These are phyloP conservation scores for Phytophthora pisi DNA, from an alignment of 352 stramenopile genomes.

Conservation along the genomic window DNA sequence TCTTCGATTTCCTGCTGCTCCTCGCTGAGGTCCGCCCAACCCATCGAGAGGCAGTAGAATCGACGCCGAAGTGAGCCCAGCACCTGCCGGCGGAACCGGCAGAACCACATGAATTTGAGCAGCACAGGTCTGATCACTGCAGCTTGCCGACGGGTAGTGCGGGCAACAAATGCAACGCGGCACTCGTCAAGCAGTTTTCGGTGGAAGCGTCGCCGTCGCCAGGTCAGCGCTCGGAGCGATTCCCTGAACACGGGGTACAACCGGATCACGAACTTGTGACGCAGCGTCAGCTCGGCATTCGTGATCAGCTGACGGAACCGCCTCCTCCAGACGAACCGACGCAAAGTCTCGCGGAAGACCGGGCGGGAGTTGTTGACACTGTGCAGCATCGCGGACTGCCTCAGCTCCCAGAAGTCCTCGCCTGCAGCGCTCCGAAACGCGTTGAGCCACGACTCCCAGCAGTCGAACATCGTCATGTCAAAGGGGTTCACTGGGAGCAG, in stretches of 20 bases:
- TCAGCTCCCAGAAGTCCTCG: conserved; percentile 12
- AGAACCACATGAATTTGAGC: conserved; percentile 23
- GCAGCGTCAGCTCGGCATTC: conserved; percentile 9
- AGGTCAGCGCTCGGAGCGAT: conserved; percentile 19
- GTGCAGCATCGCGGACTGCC: conserved; percentile 3
- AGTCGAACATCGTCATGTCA: conserved; percentile 26
- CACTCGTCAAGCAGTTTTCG: conserved; percentile 19
- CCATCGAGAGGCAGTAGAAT: conserved; percentile 21
- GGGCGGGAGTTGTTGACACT: conserved; percentile 13
- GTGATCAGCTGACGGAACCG: conserved; percentile 15
- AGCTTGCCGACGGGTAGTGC: neutral
- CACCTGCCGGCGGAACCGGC: conserved; percentile 14
- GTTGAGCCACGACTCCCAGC: conserved; percentile 28
- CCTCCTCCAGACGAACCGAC: conserved; percentile 27
- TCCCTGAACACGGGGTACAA: conserved; percentile 17
- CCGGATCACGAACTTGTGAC: conserved; percentile 11
- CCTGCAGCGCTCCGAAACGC: neutral
- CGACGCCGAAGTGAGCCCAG: conserved; percentile 9
- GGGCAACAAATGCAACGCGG: conserved; percentile 11
- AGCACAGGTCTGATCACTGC: conserved; percentile 13
- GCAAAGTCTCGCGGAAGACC: conserved; percentile 9
- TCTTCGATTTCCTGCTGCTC: conserved; percentile 25
- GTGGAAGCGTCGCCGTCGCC: conserved; percentile 28
- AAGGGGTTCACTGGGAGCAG: conserved; percentile 44
- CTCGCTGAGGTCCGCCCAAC: conserved; percentile 15